Evolutionary conservation across 2,329 filamentous ascomycete genomes (phyloP), one percentile per base, ranked within the genome.

Genomic region (Biscogniauxia sp.): DNA sequence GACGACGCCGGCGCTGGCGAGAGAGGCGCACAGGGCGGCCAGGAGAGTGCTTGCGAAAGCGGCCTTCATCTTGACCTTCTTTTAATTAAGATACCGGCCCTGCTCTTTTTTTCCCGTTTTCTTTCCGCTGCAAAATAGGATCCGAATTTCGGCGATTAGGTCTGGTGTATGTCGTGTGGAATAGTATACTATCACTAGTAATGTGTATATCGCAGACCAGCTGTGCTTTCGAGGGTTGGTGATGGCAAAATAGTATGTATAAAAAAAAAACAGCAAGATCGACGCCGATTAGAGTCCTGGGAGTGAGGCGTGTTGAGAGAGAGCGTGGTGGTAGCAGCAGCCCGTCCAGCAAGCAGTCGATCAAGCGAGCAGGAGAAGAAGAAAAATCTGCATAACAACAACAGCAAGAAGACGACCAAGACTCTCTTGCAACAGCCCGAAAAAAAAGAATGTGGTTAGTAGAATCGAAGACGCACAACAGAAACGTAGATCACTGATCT

Each of bases 1-100:
- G 69, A 87, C 82, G 54, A 86, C 77, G 58, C 79, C 83, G 26
- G 84, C 84, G 64, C 74, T 79, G 68, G 72, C 81, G 55, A 83
- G 69, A 2, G 81, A 79, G 55, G 76, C 74, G 68, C 76, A 77
- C 26, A 78, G 73, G 57, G 79, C 79, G 53, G n/a, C n/a, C n/a
- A 82, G 61, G 60, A 82, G 61, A 17, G 78, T 70, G 19, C 78
- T 70, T 19, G 76, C 60, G 56, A 75, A 62, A 56, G 69, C 65
- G 63, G 72, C 66, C 76, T 78, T 79, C 80, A 81, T 82, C 54
- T 70, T 77, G 26, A n/a, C 15, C 37, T 45, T n/a, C 37, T n/a
- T 45, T 11, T 17, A n/a, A n/a, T 41, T 45, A 17, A 45, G 37
- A 45, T 45, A n/a, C 15, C 37, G 13, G n/a, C n/a, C n/a, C 37